Evolutionary conservation across 768 basidiomycete species (phyloP).

Genomic region (Auriculariales sp.): DNA sequence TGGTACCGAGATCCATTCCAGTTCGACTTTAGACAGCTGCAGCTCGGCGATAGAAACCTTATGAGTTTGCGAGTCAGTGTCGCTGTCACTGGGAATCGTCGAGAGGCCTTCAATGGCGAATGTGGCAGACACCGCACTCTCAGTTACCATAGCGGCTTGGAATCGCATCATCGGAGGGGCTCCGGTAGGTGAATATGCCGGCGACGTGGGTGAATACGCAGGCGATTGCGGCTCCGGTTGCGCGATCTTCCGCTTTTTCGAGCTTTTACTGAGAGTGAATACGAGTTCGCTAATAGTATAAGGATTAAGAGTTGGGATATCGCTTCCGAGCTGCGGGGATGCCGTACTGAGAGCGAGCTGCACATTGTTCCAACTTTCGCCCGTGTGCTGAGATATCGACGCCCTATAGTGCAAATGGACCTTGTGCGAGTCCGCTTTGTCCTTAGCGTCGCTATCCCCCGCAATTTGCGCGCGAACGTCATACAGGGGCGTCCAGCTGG

Average conservation of each 20-base stretch:
- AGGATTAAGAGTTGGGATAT: conserved; percentile 6
- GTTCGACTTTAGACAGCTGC: conserved; percentile 27
- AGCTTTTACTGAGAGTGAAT: background rate
- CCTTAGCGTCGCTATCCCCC: conserved; percentile 22
- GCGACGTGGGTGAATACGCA: background rate
- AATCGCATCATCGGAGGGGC: background rate
- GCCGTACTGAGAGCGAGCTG: conserved; percentile 38
- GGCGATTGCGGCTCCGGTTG: background rate
- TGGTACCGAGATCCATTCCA: conserved; percentile 35
- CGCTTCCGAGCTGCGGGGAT: conserved; percentile 8
- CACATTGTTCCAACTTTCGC: conserved; percentile 44
- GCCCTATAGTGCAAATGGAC: conserved; percentile 43
- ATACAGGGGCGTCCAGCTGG: conserved; percentile 39
- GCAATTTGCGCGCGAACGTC: conserved; percentile 39
- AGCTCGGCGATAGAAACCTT: conserved; percentile 37
- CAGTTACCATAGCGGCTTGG: conserved; percentile 26
- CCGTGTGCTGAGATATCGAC: conserved; percentile 36
- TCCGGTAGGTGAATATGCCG: background rate
- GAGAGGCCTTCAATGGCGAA: conserved; percentile 36
- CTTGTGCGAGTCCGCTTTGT: conserved; percentile 17
- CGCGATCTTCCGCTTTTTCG: background rate
- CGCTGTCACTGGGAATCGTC: conserved; percentile 39
- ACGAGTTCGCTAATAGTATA: background rate
- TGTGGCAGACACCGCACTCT: conserved; percentile 37
- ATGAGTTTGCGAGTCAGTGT: conserved; percentile 21